Base-by-base conservation (phyloP, 495 filamentous ascomycete species). In the Penicillium longicatenatum region DNA sequence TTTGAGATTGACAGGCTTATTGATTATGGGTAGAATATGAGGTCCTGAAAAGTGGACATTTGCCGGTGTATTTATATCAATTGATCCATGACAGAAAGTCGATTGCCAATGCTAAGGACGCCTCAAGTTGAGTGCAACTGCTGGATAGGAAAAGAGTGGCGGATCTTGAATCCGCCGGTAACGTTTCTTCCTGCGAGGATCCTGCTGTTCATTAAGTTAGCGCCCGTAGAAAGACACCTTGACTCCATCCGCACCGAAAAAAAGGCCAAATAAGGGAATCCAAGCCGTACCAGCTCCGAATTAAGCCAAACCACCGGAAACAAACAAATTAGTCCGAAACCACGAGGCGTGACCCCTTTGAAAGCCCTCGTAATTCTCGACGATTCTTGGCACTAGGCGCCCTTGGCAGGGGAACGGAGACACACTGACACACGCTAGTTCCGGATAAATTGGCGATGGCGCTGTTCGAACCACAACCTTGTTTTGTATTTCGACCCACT, bases 401-500 rank as follows among this genome's bases (percentile, higher is more conserved):
- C 53, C 53, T 55, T 55, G 53, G 53, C 53, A 55, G 16, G 42
- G 24, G 31, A 21, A 43, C 24, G 10, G 30, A 9, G 31, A 21
- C 20, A 55, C 41, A 21, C 31, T 39, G 31, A 29, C 16, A 31
- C 39, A 19, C 31, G 8, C n/a, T 35, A 48, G 44, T 45, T 19
- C 43, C 53, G 19, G 45, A 48, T 55, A 45, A 31, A 39, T 55
- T 55, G 41, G 31, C n/a, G 22, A 47, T 46, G 24, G 26, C 24
- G 29, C 19, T 19, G 26, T 5, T 17, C 26, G 30, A n/a, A 21
- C 37, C 37, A 16, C 42, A 31, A 48, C 45, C 12, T 26, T 30
- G 45, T 19, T 48, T 48, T 16, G 16, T 11, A 48, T 48, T 48
- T 29, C 5, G 45, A 29, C 16, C 24, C 22, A 48, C 45, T 29